Evolutionary conservation across 176 grass and related monocot genomes (phyloP).

Genomic region (Aegilops bicornis): DNA sequence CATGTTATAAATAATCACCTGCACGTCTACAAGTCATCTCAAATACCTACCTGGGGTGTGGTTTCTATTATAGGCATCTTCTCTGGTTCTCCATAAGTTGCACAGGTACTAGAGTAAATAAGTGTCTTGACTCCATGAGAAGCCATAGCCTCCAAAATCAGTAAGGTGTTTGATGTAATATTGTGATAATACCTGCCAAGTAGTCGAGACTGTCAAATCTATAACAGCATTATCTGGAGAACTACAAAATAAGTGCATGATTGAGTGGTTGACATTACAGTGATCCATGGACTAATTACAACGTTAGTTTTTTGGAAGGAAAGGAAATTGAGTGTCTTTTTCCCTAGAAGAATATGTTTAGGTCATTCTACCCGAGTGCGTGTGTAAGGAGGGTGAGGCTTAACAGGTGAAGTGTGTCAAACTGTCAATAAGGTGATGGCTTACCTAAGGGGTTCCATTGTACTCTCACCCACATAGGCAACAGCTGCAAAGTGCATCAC

Average conservation of each 20-base stretch:
- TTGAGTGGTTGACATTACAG: background rate
- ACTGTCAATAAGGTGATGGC: background rate
- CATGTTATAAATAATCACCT: conserved; percentile 27
- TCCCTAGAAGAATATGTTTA: background rate
- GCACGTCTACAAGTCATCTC: background rate
- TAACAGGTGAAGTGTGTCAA: conserved; percentile 17
- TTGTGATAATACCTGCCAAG: conserved; percentile 77
- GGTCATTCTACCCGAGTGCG: background rate
- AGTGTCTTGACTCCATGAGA: conserved; percentile 71
- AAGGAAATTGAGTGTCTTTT: background rate
- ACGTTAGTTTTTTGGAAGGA: background rate
- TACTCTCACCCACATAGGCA: conserved; percentile 89
- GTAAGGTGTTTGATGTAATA: conserved; percentile 73
- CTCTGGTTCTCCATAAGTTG: conserved; percentile 77
- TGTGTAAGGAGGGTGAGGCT: background rate
- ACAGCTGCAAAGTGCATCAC: conserved; percentile 87
- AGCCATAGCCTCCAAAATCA: conserved; percentile 79
- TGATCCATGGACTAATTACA: background rate
- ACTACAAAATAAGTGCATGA: conserved; percentile 14
- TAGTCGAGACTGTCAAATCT: conserved; percentile 26
- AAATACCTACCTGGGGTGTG: conserved; percentile 61
- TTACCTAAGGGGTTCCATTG: conserved; percentile 69
- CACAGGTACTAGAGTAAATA: conserved; percentile 87
- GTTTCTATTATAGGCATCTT: conserved; percentile 82
- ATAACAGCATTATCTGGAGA: conserved; percentile 7